A percentile compares a stretch with the other conserved stretches of the same genome.
Evolutionary conservation across 352 stramenopile species (phyloP).

Genomic region (Phytophthora rubi): DNA sequence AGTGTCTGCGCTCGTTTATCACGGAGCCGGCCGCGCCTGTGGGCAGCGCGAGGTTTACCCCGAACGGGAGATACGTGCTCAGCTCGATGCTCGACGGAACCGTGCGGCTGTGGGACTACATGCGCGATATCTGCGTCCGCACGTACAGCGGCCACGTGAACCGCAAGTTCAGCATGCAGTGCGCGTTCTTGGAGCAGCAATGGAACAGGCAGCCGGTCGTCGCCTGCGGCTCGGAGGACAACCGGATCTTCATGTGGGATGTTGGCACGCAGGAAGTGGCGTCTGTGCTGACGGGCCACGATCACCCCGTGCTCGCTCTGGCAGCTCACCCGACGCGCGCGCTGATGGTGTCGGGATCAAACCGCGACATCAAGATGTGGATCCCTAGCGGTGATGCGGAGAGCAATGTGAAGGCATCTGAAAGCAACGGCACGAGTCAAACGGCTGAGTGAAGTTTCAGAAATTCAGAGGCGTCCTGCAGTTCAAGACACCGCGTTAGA

Average conservation of each 20-base stretch:
- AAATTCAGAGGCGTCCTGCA: neutral
- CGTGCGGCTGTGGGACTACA: constrained; percentile 93
- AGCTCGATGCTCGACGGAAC: constrained; percentile 91
- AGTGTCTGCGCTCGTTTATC: constrained; percentile 96
- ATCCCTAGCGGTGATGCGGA: constrained; percentile 23
- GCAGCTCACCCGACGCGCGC: constrained; percentile 64
- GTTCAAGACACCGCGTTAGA: neutral
- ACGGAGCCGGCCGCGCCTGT: constrained; percentile 60
- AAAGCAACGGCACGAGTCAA: constrained; percentile 11
- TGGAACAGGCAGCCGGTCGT: constrained; percentile 55
- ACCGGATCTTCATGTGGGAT: constrained; percentile 93
- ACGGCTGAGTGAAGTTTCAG: constrained; percentile 1
- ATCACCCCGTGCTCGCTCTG: constrained; percentile 90
- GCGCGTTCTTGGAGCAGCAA: constrained; percentile 77
- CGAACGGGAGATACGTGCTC: constrained; percentile 95
- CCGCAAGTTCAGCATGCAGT: constrained; percentile 88
- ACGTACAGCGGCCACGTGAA: constrained; percentile 81
- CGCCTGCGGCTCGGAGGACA: constrained; percentile 93
- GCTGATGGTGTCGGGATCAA: constrained; percentile 81
- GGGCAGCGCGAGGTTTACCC: constrained; percentile 90
- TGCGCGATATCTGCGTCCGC: constrained; percentile 62
- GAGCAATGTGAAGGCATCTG: constrained; percentile 8
- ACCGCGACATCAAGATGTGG: constrained; percentile 73
- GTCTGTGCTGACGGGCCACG: constrained; percentile 66
- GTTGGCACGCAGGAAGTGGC: constrained; percentile 79